Conservation (phyloP, 1,284 basidiomycete species). For the Tilletia setariae region DNA sequence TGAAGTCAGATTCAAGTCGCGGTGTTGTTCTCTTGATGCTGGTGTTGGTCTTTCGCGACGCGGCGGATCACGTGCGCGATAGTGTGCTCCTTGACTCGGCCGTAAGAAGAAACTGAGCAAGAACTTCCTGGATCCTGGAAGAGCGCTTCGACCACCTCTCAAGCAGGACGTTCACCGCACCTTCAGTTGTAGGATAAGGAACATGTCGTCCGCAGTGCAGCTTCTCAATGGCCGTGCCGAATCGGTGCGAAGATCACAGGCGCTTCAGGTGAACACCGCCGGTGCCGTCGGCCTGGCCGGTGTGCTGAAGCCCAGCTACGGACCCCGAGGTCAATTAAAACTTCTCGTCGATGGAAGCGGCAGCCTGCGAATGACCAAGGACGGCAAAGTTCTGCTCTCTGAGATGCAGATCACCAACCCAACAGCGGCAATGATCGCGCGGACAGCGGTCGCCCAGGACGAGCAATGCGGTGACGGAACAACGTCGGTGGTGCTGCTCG, state of each 20-base stretch:
- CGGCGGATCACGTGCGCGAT: neutral
- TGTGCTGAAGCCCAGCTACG: slow-evolving; percentile 95
- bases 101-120: neutral
- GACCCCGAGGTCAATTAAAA: slow-evolving; percentile 75
- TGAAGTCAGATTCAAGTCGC: neutral
- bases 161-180: slow-evolving; percentile 1
- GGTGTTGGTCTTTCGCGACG: slow-evolving; percentile 11
- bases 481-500: slow-evolving; percentile 92
- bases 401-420: slow-evolving; percentile 99
- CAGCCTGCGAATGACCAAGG: slow-evolving; percentile 99
- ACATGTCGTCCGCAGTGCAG: slow-evolving; percentile 50
- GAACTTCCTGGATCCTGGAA: neutral
- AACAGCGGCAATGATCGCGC: slow-evolving; percentile 97
- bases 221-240: slow-evolving; percentile 65
- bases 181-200: neutral
- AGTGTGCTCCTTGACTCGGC: neutral
- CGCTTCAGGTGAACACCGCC: slow-evolving; percentile 75
- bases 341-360: slow-evolving; percentile 99
- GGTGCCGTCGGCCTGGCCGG: slow-evolving; percentile 96
- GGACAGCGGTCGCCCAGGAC: slow-evolving; percentile 96
- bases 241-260: slow-evolving; percentile 84
- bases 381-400: slow-evolving; percentile 94
- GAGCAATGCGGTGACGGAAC: slow-evolving; percentile 99
- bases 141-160: slow-evolving; percentile 2
- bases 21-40: neutral